Evolutionary conservation across 1,139 yeast species (phyloP).

Genomic region (Geotrichum aggregatum): DNA sequence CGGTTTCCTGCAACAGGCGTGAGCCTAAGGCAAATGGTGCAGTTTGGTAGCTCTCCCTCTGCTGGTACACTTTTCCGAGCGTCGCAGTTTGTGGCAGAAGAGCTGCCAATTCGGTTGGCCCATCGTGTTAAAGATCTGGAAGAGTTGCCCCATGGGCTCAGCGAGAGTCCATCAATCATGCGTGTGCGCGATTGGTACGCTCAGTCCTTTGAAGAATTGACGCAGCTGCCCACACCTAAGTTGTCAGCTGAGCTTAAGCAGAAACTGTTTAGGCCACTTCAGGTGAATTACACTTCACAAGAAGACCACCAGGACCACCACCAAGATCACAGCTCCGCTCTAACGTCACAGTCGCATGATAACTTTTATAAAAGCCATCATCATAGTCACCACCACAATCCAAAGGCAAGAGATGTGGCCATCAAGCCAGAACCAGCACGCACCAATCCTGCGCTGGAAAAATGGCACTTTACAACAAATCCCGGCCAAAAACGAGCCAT

Average conservation of each 20-base stretch:
- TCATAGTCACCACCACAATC: conserved; percentile 16
- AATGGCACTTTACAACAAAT: conserved; percentile 22
- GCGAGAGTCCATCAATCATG: conserved; percentile 67
- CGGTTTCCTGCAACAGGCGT: conserved; percentile 79
- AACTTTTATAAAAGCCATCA: conserved; percentile 16
- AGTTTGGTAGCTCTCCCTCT: conserved; percentile 73
- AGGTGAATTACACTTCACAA: background rate
- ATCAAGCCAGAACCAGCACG: conserved; percentile 32
- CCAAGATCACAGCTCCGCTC: conserved; percentile 6
- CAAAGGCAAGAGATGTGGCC: conserved; percentile 28
- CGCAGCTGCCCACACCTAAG: conserved; percentile 38
- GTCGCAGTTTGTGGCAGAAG: conserved; percentile 80
- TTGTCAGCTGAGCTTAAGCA: conserved; percentile 17
- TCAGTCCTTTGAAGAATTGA: conserved; percentile 80
- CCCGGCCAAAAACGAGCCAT: conserved; percentile 18
- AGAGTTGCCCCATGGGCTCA: conserved; percentile 69
- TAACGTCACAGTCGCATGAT: conserved; percentile 9
- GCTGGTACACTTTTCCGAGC: conserved; percentile 81
- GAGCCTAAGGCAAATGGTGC: conserved; percentile 86
- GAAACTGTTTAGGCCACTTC: conserved; percentile 13
- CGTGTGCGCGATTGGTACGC: conserved; percentile 88
- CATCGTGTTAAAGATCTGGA: conserved; percentile 83
- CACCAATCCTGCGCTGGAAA: conserved; percentile 24
- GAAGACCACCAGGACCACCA: background rate
- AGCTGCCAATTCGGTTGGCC: conserved; percentile 81